Conservation (phyloP, 371 early-diverging fungal genomes). For the Mycotypha africana region DNA sequence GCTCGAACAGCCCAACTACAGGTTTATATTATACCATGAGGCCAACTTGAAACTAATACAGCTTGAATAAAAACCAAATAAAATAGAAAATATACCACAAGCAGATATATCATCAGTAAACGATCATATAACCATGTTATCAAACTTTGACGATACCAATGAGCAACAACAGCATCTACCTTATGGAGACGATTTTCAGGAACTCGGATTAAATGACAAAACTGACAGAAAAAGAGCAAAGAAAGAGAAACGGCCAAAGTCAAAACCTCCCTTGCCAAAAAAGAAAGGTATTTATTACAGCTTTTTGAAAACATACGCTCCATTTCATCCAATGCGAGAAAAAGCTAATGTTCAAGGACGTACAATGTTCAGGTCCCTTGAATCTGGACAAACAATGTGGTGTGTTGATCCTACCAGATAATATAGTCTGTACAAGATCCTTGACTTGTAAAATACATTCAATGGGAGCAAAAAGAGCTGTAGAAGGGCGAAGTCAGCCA, state of each 20-base stretch:
- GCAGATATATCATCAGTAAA: too few species aligned
- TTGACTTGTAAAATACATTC: constrained; percentile 85
- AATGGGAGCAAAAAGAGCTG: constrained; percentile 76
- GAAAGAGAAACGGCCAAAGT: not conserved
- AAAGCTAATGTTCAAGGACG: too few species aligned
- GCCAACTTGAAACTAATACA: too few species aligned
- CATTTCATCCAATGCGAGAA: not conserved
- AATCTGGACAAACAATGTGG: constrained; percentile 84
- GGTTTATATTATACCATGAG: too few species aligned
- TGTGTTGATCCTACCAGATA: constrained; percentile 54
- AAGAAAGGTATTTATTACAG: not conserved
- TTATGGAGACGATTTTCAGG: too few species aligned
- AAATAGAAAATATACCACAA: too few species aligned
- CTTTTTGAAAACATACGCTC: not conserved
- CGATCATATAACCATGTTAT: too few species aligned
- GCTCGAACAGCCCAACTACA: too few species aligned
- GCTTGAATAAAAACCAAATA: too few species aligned
- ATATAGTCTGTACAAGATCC: constrained; percentile 67
- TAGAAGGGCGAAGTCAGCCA: constrained; percentile 68
- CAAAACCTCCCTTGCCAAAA: not conserved
- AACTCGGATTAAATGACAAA: too few species aligned
- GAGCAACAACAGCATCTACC: too few species aligned
- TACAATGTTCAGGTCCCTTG: constrained; percentile 64
- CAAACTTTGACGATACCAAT: too few species aligned
- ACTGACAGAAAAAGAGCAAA: not conserved